Evolutionary conservation across 2,329 filamentous ascomycete genomes (phyloP), one percentile per base, ranked within the genome.

Genomic region (Ophiostoma himal-ulmi): DNA sequence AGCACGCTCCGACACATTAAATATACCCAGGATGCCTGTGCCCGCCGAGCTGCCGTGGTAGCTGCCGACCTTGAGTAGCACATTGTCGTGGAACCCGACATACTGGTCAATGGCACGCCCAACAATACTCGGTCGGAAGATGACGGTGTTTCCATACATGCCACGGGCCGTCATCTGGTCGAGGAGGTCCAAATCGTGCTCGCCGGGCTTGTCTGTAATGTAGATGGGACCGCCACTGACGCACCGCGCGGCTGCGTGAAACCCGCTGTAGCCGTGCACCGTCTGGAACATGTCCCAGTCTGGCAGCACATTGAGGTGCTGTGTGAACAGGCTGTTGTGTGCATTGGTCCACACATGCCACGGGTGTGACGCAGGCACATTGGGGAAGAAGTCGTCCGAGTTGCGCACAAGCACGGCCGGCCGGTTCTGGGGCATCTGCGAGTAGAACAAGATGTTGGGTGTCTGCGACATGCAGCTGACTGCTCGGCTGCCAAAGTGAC

Each of bases 331-430:
- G 41, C 88, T 85, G 77, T 96, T 97, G 79, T 97, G 91, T 0
- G 94, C 94, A 77, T 98, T 99, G 73, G 90, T 88, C 83, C 96
- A 99, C 48, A 98, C 86, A 78, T 99, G 95, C 94, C 95, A 99
- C 0, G 94, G 87, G 73, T 99, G 95, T 7, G 91, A 93, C 0
- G 88, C 85, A 0, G 89, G 86, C 4, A 93, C 86, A 64, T 93
- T 87, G 0, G 95, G 95, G 78, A 96, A 97, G 83, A 94, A 99
- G 79, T 98, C 91, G 73, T 89, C 94, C 0, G 92, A 96, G 80
- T 96, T 98, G 66, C 95, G 90, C 22, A 93, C 86, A 0, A 94
- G 82, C 34, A 96, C 84, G 0, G 87, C 83, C 0, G 92, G 91
- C 68, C 88, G 88, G 77, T 90, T 92, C n/a, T 83, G 86, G 0